phyloP scores from a whole-genome alignment of 1,284 basidiomycete genomes.

The Wolfiporia cocos region DNA sequence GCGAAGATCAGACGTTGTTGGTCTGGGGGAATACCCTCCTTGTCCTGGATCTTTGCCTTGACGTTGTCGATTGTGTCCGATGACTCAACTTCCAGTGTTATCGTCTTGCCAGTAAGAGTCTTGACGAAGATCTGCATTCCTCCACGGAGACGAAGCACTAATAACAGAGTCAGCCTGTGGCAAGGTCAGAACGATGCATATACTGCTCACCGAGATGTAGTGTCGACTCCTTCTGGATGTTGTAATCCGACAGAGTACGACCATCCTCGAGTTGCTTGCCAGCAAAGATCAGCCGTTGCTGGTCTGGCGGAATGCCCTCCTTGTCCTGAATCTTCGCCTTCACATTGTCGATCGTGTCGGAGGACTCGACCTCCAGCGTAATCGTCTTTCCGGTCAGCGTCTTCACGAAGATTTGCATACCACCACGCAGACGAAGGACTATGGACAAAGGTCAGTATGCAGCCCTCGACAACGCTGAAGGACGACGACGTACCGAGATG shows the following conservation, averaged over 20 bases:
- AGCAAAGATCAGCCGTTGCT: constrained; percentile 79
- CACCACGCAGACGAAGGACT: constrained; percentile 81
- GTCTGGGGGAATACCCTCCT: constrained; percentile 66
- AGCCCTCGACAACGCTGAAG: constrained; percentile 24
- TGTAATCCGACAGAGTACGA: constrained; percentile 79
- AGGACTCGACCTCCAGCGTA: constrained; percentile 89
- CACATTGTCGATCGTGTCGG: constrained; percentile 87
- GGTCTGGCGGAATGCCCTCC: constrained; percentile 79
- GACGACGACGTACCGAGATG: constrained; percentile 47
- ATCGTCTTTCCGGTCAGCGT: constrained; percentile 92
- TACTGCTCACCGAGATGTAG: constrained; percentile 62
- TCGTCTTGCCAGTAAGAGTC: constrained; percentile 72
- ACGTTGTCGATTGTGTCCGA: constrained; percentile 72
- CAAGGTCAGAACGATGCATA: constrained; percentile 16
- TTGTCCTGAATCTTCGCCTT: constrained; percentile 84
- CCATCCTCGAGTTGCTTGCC: constrained; percentile 85
- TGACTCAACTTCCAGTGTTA: constrained; percentile 73
- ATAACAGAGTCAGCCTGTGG: constrained; percentile 50
- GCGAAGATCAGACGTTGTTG: constrained; percentile 74
- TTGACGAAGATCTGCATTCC: constrained; percentile 67
- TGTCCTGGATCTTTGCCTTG: constrained; percentile 70
- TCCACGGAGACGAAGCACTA: constrained; percentile 44
- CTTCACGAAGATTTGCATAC: constrained; percentile 89
- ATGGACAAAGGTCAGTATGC: constrained; percentile 34
- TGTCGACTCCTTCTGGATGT: constrained; percentile 71